Percentiles rank a stretch among this genome's conserved stretches.
These are phyloP conservation scores for Cladophialophora psammophila DNA, from an alignment of 2,329 filamentous ascomycete genomes.

Conservation along the genomic window DNA sequence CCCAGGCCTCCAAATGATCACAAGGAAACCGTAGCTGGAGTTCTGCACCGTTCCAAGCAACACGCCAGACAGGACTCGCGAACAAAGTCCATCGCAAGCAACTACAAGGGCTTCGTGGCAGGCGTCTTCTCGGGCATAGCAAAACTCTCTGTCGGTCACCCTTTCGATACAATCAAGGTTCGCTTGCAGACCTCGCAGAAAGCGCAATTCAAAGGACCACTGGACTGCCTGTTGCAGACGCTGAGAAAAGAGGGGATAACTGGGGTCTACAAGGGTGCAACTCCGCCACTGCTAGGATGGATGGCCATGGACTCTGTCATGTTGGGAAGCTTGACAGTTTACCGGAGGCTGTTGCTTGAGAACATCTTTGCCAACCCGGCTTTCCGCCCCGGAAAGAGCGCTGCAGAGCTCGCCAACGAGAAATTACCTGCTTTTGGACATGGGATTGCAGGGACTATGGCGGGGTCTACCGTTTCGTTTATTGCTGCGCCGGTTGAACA, in stretches of 20 bases:
- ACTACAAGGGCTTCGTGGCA: slow-evolving; percentile 96
- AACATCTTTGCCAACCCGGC: slow-evolving; percentile 72
- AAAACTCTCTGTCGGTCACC: slow-evolving; percentile 67
- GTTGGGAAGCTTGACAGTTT: slow-evolving; percentile 90
- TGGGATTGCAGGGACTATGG: slow-evolving; percentile 84
- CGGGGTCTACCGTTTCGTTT: slow-evolving; percentile 89
- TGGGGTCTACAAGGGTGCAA: slow-evolving; percentile 93
- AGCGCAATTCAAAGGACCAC: slow-evolving; percentile 80
- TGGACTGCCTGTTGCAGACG: slow-evolving; percentile 86
- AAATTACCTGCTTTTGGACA: slow-evolving; percentile 78
- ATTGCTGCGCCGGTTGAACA: slow-evolving; percentile 95
- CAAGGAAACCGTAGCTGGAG: slow-evolving; percentile 3
- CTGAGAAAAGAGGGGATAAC: slow-evolving; percentile 81
- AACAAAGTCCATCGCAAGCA: slow-evolving; percentile 45
- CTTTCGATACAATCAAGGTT: slow-evolving; percentile 97
- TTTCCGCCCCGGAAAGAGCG: slow-evolving; percentile 47
- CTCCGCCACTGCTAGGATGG: slow-evolving; percentile 92
- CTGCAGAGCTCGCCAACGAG: slow-evolving; percentile 35
- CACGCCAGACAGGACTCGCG: slow-evolving; percentile 3
- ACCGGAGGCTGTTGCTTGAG: slow-evolving; percentile 82
- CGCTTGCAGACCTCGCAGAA: slow-evolving; percentile 85
- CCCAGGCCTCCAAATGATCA: slow-evolving; percentile 22
- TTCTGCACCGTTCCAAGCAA: background rate
- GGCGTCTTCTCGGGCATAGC: slow-evolving; percentile 95
- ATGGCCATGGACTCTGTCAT: slow-evolving; percentile 97